Conservation (phyloP, 2,329 filamentous ascomycete species). For the Lachnellula willkommii region DNA sequence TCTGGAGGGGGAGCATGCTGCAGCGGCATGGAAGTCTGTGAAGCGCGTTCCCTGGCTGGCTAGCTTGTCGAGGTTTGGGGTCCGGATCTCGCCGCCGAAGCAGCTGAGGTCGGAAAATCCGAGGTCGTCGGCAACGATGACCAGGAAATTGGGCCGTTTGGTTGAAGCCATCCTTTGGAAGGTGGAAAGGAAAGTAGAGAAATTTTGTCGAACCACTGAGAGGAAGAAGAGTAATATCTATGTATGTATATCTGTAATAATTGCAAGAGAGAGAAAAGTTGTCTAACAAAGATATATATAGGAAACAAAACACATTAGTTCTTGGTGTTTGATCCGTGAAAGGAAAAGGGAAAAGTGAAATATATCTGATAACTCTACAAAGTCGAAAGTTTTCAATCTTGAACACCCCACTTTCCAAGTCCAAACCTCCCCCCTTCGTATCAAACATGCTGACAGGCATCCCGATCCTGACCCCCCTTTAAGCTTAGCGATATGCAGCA, state of each 20-base stretch:
- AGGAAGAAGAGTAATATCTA: no score
- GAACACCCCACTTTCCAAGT: background rate
- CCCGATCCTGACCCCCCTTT: background rate
- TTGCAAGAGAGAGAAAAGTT: no score
- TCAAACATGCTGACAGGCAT: background rate
- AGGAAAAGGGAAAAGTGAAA: background rate
- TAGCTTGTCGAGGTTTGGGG: constrained; percentile 50
- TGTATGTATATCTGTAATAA: no score
- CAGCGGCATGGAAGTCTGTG: constrained; percentile 55
- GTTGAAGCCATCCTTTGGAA: background rate
- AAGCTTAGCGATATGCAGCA: background rate
- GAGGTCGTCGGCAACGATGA: constrained; percentile 42
- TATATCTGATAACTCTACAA: no score
- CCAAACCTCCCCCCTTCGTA: background rate
- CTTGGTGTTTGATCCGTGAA: background rate
- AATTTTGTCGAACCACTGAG: background rate
- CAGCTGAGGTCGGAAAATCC: constrained; percentile 42
- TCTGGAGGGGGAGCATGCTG: constrained; percentile 54
- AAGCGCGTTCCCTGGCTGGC: constrained; percentile 48
- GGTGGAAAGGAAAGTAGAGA: background rate
- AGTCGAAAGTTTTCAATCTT: no score
- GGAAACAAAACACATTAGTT: background rate
- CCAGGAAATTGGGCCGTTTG: constrained; percentile 37
- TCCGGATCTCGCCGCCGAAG: constrained; percentile 55
- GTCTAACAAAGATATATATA: no score